A percentile compares a stretch with the other conserved stretches of the same genome.
Evolutionary conservation across 495 filamentous ascomycete genomes (phyloP).

Genomic region (Aspergillus affinis): DNA sequence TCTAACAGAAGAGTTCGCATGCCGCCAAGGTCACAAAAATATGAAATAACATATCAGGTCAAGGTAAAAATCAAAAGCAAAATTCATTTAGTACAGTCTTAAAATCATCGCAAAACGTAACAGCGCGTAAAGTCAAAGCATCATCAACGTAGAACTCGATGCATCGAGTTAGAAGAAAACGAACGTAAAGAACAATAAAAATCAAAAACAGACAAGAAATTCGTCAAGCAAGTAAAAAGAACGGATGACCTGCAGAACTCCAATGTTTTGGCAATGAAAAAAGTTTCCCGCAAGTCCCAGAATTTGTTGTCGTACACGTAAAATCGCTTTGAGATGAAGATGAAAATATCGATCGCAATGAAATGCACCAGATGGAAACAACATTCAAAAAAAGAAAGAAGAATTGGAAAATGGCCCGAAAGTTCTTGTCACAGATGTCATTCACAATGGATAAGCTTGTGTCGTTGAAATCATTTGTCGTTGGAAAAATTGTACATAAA

Average conservation of each 20-base stretch:
- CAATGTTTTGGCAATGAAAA: slow-evolving; percentile 10
- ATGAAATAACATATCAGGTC: not conserved
- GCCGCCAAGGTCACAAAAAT: not conserved
- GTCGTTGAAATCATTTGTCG: slow-evolving; percentile 11
- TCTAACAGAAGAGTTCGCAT: slow-evolving; percentile 7
- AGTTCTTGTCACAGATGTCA: slow-evolving; percentile 12
- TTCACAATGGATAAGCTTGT: slow-evolving; percentile 8
- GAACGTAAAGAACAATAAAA: slow-evolving; percentile 5
- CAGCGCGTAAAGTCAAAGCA: slow-evolving; percentile 5
- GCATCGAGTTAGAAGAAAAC: not conserved
- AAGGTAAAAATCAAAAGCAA: not conserved
- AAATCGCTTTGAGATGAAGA: slow-evolving; percentile 6
- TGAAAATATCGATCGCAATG: not conserved
- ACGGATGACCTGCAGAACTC: slow-evolving; percentile 26
- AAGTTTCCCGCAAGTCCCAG: slow-evolving; percentile 15
- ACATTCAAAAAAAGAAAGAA: slow-evolving; percentile 7
- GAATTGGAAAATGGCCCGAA: slow-evolving; percentile 14
- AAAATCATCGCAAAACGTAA: slow-evolving; percentile 9
- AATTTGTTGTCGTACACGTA: slow-evolving; percentile 22
- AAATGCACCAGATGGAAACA: not conserved
- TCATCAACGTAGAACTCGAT: too few relatives aligned
- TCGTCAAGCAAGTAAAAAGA: slow-evolving; percentile 12
- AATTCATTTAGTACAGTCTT: slow-evolving; percentile 10
- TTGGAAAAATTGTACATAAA: slow-evolving; percentile 20
- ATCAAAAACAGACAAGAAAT: slow-evolving; percentile 2